Base-by-base conservation (phyloP, 2,329 filamentous ascomycete species). In the Penicillium italicum region DNA sequence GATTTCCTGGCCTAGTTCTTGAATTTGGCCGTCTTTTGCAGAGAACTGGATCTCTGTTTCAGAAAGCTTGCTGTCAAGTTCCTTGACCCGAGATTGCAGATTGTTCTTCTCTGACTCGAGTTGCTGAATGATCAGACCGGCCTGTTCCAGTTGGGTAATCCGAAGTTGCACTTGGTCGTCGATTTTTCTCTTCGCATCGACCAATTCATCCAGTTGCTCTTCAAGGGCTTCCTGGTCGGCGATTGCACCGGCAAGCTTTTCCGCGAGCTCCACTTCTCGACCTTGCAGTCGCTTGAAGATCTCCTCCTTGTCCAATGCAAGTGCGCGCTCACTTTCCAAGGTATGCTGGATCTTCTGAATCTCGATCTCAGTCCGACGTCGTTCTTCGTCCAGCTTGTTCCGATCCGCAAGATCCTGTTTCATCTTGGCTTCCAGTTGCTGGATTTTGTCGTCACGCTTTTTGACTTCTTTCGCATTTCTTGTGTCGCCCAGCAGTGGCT, bases 251-350 rank as follows among this genome's bases (percentile, higher is more conserved):
- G 91, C 84, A 28, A 99, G 82, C 76, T 97, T 97, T 68, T 99
- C 95, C 50, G 88, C 90, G 4, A 99, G 82, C 70, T 99, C 93
- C 11, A 86, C 82, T 74, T 99, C 94, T n/a, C 94, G 88, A 50
- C 87, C 79, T 69, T 97, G 94, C 22, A 99, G 80, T n/a, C 95
- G 85, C 70, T 93, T 95, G 80, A 97, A 99, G 57, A 99, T 99
- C 68, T 99, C 94, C 70, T 99, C 95, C 72, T 99, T 99, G 74
- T 99, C 94, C 5, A 99, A 79, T 1, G 94, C 94, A 40, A 99
- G 80, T n/a, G 93, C 90, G 47, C 94, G 86, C 74, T 99, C 95
- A 62, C 92, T 96, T 72, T 99, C 95, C 2, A 99, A 81, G 0
- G 90, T 96, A 66, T 97, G 91, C 70, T 97, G 92, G 44, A 97